Evolutionary conservation across 2,329 filamentous ascomycete genomes (phyloP), one percentile per base, ranked within the genome.

Genomic region (Xylariomycetidae sp.): DNA sequence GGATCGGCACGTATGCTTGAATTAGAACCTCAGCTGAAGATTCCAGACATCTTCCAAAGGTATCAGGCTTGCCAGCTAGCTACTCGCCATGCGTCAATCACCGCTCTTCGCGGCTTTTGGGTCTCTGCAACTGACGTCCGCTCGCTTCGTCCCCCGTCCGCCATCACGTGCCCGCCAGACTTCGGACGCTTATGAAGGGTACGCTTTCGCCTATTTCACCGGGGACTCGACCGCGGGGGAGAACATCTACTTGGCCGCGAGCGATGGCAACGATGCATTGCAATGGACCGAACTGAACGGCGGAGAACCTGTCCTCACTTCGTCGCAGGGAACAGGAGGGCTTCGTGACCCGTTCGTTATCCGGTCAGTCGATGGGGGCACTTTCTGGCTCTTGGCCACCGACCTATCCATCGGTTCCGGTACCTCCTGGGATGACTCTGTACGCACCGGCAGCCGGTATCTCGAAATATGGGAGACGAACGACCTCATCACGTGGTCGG

Each of bases 321-420:
- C 69, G 0, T 60, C 56, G 0, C 36, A 61, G 27, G 71, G 71
- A 25, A 74, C 71, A 0, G 62, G 55, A 16, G 71, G 71, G 3
- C 46, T 74, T 4, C 61, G 71, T 11, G 71, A 75, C 38, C 71
- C 71, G 1, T 74, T 74, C 37, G 53, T 75, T 27, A 70, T 75
- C 15, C 63, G 70, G 10, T 69, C 69, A 0, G 58, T 50, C 1
- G 69, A 74, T 16, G 69, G 70, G 0, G 61, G 63, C n/a, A 71
- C 57, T 4, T 74, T 74, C 37, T 75, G 61, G 31, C 45, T 75
- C 11, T 58, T 75, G 13, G 70, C 70, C 0, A 75, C 71, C 0
- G 70, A 74, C 33, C 54, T 75, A 0, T 72, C 69, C 1, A 74
- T 74, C 31, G 71, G 70, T 1, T 69, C 67, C 6, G 71, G 71